phyloP scores from a whole-genome alignment of 768 basidiomycete genomes.

The Grammothele lineata region DNA sequence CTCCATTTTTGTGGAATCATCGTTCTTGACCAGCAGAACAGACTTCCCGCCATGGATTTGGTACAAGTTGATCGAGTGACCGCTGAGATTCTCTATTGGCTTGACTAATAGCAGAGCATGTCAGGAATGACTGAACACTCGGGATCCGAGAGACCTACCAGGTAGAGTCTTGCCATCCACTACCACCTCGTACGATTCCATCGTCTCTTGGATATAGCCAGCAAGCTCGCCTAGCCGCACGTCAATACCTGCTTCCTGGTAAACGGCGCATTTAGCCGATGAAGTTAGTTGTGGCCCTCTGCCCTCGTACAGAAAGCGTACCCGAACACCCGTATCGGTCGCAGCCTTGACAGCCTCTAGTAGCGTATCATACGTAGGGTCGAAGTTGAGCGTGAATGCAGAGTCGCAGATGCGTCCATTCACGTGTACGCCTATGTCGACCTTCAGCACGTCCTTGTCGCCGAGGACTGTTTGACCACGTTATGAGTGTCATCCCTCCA shows the following conservation, averaged over 20 bases:
- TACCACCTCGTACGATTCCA: slow-evolving; percentile 98
- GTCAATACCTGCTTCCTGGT: slow-evolving; percentile 93
- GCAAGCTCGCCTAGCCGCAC: slow-evolving; percentile 90
- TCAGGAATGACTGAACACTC: background rate
- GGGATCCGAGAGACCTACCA: slow-evolving; percentile 41
- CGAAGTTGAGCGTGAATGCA: slow-evolving; percentile 89
- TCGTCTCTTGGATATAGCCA: slow-evolving; percentile 92
- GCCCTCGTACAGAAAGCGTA: slow-evolving; percentile 28
- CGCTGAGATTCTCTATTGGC: slow-evolving; percentile 89
- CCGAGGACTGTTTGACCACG: slow-evolving; percentile 81
- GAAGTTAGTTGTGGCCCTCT: background rate
- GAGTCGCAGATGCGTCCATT: slow-evolving; percentile 94
- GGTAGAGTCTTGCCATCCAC: slow-evolving; percentile 79
- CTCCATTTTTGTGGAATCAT: slow-evolving; percentile 95
- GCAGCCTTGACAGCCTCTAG: slow-evolving; percentile 91
- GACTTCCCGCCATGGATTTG: slow-evolving; percentile 95
- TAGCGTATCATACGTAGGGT: slow-evolving; percentile 85
- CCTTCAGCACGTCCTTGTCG: slow-evolving; percentile 86
- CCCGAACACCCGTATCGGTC: slow-evolving; percentile 87
- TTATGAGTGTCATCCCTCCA: too few relatives aligned
- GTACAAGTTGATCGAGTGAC: slow-evolving; percentile 88
- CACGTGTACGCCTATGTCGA: slow-evolving; percentile 97
- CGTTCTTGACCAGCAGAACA: slow-evolving; percentile 82
- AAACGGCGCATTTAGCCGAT: background rate
- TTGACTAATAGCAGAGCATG: slow-evolving; percentile 56